Base-by-base conservation (phyloP, 2,329 filamentous ascomycete species). In the Paracamarosporium sp. region DNA sequence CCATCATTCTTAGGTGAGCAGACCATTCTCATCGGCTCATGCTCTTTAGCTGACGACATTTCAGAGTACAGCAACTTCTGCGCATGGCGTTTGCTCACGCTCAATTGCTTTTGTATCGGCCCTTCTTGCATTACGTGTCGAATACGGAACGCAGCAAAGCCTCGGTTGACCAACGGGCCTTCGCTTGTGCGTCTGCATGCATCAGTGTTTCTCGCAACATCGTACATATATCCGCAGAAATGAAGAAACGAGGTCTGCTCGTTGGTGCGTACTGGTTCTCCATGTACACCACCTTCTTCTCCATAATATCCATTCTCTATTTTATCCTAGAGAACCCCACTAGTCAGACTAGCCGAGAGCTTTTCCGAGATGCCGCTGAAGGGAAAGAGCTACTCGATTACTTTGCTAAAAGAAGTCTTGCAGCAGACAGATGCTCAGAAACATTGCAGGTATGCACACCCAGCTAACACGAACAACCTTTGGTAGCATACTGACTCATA, bases 241-340 rank as follows among this genome's bases (percentile, higher is more conserved):
- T 93, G 80, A 88, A 90, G 63, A 89, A 88, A 70, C 86, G 89
- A 67, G 86, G 88, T 4, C 81, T 92, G 6, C 80, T 95, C n/a
- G 89, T 90, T 60, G 92, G 91, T 0, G 90, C 91, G 0, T 93
- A 92, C 75, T 95, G 91, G 91, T 94, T 94, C 70, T 90, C 91
- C 64, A 86, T 94, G 71, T 94, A 92, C 71, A 92, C 90, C 2
- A 90, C 91, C 15, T 93, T 92, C 77, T 93, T 93, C 71, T 88
- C 90, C 13, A 90, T 94, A 30, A 80, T 95, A 30, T 91, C 91
- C 0, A 80, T 95, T 44, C 82, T 94, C 1, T 95, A 92, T 70
- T 94, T 90, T 70, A 89, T 90, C 0, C 81, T 92, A 13, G 91
- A 94, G 72, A 94, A 94, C 62, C 90, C 90, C 1, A 87, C 91